Percentiles rank a stretch among this genome's conserved stretches.
These are phyloP conservation scores for Cercophora newfieldiana DNA, from an alignment of 495 filamentous ascomycete genomes.

Conservation along the genomic window DNA sequence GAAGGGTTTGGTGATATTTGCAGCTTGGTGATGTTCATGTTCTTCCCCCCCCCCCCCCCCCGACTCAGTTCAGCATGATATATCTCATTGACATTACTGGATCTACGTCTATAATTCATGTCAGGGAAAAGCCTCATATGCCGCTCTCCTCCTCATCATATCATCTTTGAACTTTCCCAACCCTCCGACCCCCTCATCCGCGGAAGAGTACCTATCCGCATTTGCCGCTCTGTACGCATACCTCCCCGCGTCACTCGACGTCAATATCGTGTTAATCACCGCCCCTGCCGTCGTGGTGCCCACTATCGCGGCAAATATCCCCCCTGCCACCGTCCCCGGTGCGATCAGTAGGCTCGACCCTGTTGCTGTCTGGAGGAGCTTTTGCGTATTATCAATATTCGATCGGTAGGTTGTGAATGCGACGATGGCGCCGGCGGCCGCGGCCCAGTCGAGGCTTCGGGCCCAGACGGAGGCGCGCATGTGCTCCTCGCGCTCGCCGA, in stretches of 20 bases:
- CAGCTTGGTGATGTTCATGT: too few relatives aligned
- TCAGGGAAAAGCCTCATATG: slow-evolving; percentile 28
- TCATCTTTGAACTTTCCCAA: slow-evolving; percentile 8
- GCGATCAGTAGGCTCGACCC: slow-evolving; percentile 8
- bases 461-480: slow-evolving; percentile 28
- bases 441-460: slow-evolving; percentile 31
- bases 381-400: slow-evolving; percentile 12
- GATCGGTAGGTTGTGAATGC: slow-evolving; percentile 19
- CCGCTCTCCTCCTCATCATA: slow-evolving; percentile 22
- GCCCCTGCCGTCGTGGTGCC: slow-evolving; percentile 22
- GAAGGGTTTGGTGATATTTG: too few relatives aligned
- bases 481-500: slow-evolving; percentile 15
- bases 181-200: background rate
- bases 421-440: slow-evolving; percentile 19
- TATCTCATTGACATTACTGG: background rate
- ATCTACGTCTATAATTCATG: background rate
- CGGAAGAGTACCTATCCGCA: background rate
- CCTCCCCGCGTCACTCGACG: slow-evolving; percentile 20
- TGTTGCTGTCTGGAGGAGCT: slow-evolving; percentile 17
- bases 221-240: slow-evolving; percentile 16
- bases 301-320: slow-evolving; percentile 26
- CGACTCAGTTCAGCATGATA: background rate
- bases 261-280: slow-evolving; percentile 27
- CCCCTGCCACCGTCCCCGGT: slow-evolving; percentile 18
- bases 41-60: background rate